phyloP scores from a whole-genome alignment of 129 eudicot species.

The Dittrichia graveolens region DNA sequence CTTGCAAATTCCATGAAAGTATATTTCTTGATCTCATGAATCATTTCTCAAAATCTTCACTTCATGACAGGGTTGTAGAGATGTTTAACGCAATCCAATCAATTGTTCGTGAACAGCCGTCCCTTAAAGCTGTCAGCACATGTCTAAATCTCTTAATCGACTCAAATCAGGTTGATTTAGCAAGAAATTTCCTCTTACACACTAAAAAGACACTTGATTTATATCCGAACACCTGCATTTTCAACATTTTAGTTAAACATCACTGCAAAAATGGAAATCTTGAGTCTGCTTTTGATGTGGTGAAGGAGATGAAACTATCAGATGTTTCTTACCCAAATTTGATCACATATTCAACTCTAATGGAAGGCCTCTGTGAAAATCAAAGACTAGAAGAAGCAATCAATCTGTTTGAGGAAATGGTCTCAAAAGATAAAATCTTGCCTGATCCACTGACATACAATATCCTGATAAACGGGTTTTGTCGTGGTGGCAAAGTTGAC shows the following conservation, averaged over 20 bases:
- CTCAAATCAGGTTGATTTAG: constrained; percentile 60
- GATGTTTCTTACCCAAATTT: constrained; percentile 59
- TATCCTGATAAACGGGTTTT: constrained; percentile 72
- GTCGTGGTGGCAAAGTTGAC: constrained; percentile 66
- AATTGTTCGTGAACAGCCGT: constrained; percentile 74
- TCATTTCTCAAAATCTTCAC: constrained; percentile 54
- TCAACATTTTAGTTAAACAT: constrained; percentile 85
- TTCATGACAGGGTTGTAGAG: constrained; percentile 67
- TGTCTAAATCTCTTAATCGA: constrained; percentile 91
- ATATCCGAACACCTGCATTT: constrained; percentile 79
- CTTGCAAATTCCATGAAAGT: constrained; percentile 90
- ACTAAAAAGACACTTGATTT: constrained; percentile 47
- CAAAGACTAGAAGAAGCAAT: constrained; percentile 76
- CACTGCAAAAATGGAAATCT: constrained; percentile 78
- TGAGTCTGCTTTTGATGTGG: constrained; percentile 76
- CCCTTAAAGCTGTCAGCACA: constrained; percentile 76
- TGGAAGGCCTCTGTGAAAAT: constrained; percentile 63
- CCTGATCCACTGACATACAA: constrained; percentile 89
- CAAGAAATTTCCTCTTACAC: constrained; percentile 59
- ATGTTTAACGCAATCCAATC: constrained; percentile 67
- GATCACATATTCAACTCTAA: constrained; percentile 79
- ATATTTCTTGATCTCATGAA: constrained; percentile 76
- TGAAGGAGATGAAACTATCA: constrained; percentile 71
- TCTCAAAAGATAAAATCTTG: constrained; percentile 56
- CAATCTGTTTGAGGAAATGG: constrained; percentile 80